phyloP scores from a whole-genome alignment of 495 filamentous ascomycete genomes.

The Podospora anserina region DNA sequence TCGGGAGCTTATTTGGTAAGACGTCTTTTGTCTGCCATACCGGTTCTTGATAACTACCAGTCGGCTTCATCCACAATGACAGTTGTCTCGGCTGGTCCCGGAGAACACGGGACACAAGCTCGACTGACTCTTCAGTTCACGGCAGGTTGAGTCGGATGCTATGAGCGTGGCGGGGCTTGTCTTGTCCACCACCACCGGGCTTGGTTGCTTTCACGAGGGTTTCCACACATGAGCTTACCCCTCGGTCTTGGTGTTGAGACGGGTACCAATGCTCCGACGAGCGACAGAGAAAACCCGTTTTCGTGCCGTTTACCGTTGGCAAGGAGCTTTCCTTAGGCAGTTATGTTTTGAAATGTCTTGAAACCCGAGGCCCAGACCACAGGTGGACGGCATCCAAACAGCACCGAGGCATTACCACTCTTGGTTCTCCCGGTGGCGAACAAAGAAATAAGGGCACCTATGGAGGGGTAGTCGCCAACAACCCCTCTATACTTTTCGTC shows the following conservation, averaged over 20 bases:
- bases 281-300: neutral
- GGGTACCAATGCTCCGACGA: neutral
- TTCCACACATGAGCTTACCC: neutral
- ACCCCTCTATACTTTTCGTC: neutral
- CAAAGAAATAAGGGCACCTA: slow-evolving; percentile 2
- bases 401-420: neutral
- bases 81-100: neutral
- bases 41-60: no score
- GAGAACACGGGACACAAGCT: neutral
- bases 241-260: neutral
- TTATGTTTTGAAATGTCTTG: neutral
- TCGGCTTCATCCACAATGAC: no score
- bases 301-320: neutral
- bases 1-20: neutral
- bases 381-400: neutral
- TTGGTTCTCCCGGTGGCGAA: neutral
- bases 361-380: neutral
- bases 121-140: neutral
- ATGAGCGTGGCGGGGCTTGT: neutral
- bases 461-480: neutral
- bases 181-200: neutral
- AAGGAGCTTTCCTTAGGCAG: neutral
- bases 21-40: no score
- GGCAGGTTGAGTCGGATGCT: neutral
- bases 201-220: neutral